Conservation (phyloP, 2,329 filamentous ascomycete species). For the Chaetomiaceae sp. region DNA sequence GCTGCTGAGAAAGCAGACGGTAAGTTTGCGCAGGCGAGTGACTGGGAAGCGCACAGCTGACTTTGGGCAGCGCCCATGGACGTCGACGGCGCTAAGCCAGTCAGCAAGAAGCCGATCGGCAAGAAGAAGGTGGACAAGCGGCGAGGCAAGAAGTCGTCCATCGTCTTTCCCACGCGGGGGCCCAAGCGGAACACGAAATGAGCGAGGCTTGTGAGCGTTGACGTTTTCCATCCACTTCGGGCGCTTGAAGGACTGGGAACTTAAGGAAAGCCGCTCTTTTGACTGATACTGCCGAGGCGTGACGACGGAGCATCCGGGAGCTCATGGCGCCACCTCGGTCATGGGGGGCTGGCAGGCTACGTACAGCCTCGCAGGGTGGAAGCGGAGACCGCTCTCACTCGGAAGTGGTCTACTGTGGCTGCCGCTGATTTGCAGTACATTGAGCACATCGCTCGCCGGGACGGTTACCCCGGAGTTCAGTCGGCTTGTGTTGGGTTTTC, state of each 20-base stretch:
- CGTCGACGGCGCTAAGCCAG: slow-evolving; percentile 41
- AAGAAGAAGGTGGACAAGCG: slow-evolving; percentile 54
- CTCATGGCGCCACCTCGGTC: too few species aligned
- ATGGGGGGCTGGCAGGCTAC: too few species aligned
- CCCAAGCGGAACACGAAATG: slow-evolving; percentile 24
- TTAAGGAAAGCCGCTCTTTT: too few species aligned
- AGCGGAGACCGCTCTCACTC: too few species aligned
- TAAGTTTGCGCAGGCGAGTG: slow-evolving; percentile 10
- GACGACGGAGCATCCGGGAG: background rate
- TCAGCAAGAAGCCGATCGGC: slow-evolving; percentile 31
- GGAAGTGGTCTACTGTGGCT: too few species aligned
- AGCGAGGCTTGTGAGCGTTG: background rate
- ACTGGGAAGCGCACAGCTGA: slow-evolving; percentile 16
- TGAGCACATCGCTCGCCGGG: too few species aligned
- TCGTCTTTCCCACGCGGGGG: slow-evolving; percentile 51
- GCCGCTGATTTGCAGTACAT: too few species aligned
- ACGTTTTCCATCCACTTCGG: background rate
- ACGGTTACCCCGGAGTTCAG: too few species aligned
- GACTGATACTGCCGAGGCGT: too few species aligned
- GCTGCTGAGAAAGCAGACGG: slow-evolving; percentile 18
- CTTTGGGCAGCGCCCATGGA: slow-evolving; percentile 45
- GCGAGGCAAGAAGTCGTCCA: slow-evolving; percentile 48
- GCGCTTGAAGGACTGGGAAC: too few species aligned
- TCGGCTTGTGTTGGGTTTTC: too few species aligned
- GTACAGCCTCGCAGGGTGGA: too few species aligned